phyloP scores from a whole-genome alignment of 345 rosid species.

The Syzygium aqueum region DNA sequence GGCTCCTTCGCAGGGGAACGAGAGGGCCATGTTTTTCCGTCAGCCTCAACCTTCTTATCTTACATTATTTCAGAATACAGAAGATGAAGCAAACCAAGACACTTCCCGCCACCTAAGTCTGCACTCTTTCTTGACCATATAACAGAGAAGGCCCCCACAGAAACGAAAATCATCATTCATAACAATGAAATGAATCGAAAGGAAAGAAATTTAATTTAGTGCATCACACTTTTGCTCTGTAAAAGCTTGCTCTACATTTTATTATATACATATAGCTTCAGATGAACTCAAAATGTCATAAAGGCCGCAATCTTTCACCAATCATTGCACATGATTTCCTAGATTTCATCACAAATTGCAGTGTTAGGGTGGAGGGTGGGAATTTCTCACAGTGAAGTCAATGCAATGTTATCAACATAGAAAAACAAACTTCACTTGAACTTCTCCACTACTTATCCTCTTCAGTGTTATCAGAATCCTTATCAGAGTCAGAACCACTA shows the following conservation, averaged over 20 bases:
- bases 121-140: not conserved
- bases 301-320: not conserved
- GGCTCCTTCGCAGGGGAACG: not conserved
- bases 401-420: not conserved
- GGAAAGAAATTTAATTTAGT: not conserved
- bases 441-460: constrained; percentile 1
- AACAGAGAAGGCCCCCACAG: not conserved
- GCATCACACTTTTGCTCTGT: not conserved
- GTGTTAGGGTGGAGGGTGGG: not conserved
- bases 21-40: not conserved
- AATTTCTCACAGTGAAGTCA: not conserved
- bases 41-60: constrained; percentile 7
- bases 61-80: not conserved
- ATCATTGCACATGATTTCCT: not conserved
- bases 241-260: not conserved
- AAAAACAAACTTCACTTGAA: not conserved
- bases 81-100: not conserved
- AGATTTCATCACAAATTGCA: not conserved
- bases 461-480: constrained; percentile 10
- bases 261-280: not conserved
- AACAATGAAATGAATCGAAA: not conserved
- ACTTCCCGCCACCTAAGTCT: not conserved
- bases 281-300: not conserved
- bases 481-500: constrained; percentile 24
- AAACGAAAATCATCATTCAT: not conserved